These are phyloP conservation scores for Metarhizium brunneum DNA, from an alignment of 2,329 filamentous ascomycete genomes.

Conservation along the genomic window DNA sequence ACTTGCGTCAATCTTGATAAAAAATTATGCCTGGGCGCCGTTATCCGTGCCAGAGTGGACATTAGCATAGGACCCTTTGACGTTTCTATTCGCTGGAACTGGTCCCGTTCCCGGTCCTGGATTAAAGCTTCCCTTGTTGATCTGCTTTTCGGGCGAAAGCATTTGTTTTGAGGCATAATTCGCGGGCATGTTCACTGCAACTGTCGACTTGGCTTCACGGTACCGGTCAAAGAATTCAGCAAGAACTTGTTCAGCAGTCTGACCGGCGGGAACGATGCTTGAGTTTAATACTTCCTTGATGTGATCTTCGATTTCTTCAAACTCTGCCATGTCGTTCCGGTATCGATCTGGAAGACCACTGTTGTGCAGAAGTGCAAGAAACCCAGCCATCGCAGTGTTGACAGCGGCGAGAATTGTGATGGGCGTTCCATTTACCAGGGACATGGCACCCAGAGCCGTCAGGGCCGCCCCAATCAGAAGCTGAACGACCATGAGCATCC, in stretches of 20 bases:
- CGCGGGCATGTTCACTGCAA: conserved; percentile 37
- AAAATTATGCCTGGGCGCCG: neutral
- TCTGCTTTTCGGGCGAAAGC: conserved; percentile 7
- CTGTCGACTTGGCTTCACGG: conserved; percentile 34
- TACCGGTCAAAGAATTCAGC: conserved; percentile 37
- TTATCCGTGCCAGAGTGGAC: neutral
- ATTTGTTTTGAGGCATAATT: conserved; percentile 24
- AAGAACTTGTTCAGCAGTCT: conserved; percentile 36
- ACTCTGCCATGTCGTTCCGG: conserved; percentile 38
- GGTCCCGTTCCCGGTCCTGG: neutral
- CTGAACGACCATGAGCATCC: conserved; percentile 38
- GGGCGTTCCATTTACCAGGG: conserved; percentile 24
- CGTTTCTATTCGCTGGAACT: neutral
- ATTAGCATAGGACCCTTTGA: neutral
- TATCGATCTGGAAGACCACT: conserved; percentile 44
- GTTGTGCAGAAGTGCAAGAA: conserved; percentile 43
- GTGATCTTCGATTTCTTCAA: conserved; percentile 38
- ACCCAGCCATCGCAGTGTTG: conserved; percentile 40
- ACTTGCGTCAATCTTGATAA: neutral
- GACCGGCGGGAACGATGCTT: conserved; percentile 31
- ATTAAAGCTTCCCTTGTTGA: neutral
- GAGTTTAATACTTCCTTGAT: conserved; percentile 41
- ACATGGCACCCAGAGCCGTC: conserved; percentile 39
- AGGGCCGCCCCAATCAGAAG: conserved; percentile 38
- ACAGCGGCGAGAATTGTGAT: conserved; percentile 41